Conservation (phyloP, 805 yeast genomes). For the Candida loeiensis region DNA sequence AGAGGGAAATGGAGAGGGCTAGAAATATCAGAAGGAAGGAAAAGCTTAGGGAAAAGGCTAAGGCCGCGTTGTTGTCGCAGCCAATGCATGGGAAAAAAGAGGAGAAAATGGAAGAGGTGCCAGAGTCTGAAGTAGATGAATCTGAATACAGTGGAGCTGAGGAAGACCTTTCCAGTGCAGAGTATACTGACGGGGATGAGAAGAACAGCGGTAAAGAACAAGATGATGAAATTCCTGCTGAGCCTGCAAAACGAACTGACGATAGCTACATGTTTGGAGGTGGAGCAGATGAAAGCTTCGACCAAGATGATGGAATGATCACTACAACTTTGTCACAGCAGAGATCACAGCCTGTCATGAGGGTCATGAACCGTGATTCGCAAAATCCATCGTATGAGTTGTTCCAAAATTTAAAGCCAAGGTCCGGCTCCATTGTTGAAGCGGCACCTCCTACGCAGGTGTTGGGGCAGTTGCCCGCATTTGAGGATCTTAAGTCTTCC, state of each 20-base stretch:
- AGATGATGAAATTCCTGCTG: conserved; percentile 11
- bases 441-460: conserved; percentile 10
- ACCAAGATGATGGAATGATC: conserved; percentile 11
- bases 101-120: conserved; percentile 19
- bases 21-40: conserved; percentile 43
- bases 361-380: neutral
- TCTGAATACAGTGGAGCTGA: too few species aligned
- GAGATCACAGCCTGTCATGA: conserved; percentile 5
- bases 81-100: conserved; percentile 11
- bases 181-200: conserved; percentile 15
- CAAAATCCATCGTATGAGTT: conserved; percentile 14
- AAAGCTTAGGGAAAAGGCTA: conserved; percentile 36
- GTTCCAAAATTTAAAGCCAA: conserved; percentile 30
- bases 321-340: conserved; percentile 14
- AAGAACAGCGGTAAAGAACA: neutral
- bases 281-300: conserved; percentile 10
- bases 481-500: conserved; percentile 16
- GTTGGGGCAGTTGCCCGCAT: conserved; percentile 18
- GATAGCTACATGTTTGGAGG: conserved; percentile 31
- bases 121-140: conserved; percentile 18
- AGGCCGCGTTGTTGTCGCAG: conserved; percentile 26
- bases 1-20: conserved; percentile 49
- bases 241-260: conserved; percentile 12
- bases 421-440: conserved; percentile 7
- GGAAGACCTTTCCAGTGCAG: conserved; percentile 17